phyloP scores from a whole-genome alignment of 2,329 filamentous ascomycete species.

The Colletotrichum endophyticum region DNA sequence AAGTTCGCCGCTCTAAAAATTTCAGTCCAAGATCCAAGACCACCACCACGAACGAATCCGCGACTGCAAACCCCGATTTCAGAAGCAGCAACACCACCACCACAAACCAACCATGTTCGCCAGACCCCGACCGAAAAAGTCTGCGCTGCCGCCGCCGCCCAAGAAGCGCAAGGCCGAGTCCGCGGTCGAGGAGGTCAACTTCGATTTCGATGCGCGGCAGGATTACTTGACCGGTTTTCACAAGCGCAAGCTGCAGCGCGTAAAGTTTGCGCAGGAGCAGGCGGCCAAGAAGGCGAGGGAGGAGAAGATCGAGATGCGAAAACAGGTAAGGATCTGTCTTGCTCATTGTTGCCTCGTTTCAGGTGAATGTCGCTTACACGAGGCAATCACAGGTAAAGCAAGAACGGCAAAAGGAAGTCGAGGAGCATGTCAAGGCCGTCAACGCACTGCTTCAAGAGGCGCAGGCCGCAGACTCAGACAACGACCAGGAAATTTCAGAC shows the following conservation, averaged over 20 bases:
- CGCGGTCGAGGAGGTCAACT: constrained; percentile 79
- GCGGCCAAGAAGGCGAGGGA: constrained; percentile 78
- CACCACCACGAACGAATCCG: constrained; percentile 4
- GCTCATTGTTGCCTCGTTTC: not conserved
- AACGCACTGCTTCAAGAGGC: constrained; percentile 72
- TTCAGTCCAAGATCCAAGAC: not conserved
- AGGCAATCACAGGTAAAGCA: constrained; percentile 72
- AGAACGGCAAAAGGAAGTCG: constrained; percentile 79
- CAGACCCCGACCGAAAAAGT: constrained; percentile 64
- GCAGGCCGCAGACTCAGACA: constrained; percentile 48
- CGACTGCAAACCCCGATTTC: not conserved
- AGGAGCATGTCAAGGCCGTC: constrained; percentile 80
- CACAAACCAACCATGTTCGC: constrained; percentile 50
- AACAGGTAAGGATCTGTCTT: constrained; percentile 63
- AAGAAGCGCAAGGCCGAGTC: constrained; percentile 70
- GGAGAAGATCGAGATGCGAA: constrained; percentile 76
- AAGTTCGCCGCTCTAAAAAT: constrained; percentile 1
- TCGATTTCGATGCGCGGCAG: constrained; percentile 78
- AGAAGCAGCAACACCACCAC: not conserved
- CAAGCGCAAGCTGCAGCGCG: constrained; percentile 88
- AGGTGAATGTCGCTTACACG: not conserved
- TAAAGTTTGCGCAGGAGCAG: constrained; percentile 83
- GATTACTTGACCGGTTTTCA: constrained; percentile 96
- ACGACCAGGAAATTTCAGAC: constrained; percentile 39
- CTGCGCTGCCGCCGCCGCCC: constrained; percentile 58